Evolutionary conservation across 257 asterid species (phyloP), one percentile per base, ranked within the genome.

Genomic region (Fraxinus anomala): DNA sequence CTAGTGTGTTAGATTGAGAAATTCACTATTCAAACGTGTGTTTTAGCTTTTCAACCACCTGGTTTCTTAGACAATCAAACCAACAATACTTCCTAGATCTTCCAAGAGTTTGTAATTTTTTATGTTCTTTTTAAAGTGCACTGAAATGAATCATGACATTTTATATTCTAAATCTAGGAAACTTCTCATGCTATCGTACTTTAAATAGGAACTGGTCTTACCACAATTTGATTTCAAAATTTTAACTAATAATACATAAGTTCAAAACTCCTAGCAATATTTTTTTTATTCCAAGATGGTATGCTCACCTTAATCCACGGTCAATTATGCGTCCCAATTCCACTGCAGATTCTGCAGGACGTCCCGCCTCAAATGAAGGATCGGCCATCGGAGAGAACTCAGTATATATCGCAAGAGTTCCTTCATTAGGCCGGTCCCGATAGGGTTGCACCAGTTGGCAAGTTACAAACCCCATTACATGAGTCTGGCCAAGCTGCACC

Each of bases 311-410:
- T 89, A 96, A 85, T 33, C 99, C 98, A 72, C 97, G 97, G 89
- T 96, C 99, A 79, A 96, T 80, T 63, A 96, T 86, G 44, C 99
- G 98, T 13, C 97, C 99, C 89, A 96, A 85, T 80, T 96, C 99
- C 68, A 96, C 92, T 26, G 99, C 94, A 85, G 85, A 88, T 83
- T 92, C 99, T 75, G 94, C 92, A 34, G 97, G 99, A 68, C 95
- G 97, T 23, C 98, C 99, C 26, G 82, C 80, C 88, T 96, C 99
- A 81, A 93, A 96, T 13, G 93, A 89, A 79, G 97, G 99, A 84
- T 96, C 99, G 13, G 98, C 99, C 99, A 96, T 93, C 24, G 99
- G 99, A 75, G 99, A 96, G 84, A 96, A 93, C 82, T 96, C 99
- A 1, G 96, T 88, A 83, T 83, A 96, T 51, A 96, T 86, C 54